Conservation (phyloP, 2,329 filamentous ascomycete species). For the Diaporthe citrichinensis region DNA sequence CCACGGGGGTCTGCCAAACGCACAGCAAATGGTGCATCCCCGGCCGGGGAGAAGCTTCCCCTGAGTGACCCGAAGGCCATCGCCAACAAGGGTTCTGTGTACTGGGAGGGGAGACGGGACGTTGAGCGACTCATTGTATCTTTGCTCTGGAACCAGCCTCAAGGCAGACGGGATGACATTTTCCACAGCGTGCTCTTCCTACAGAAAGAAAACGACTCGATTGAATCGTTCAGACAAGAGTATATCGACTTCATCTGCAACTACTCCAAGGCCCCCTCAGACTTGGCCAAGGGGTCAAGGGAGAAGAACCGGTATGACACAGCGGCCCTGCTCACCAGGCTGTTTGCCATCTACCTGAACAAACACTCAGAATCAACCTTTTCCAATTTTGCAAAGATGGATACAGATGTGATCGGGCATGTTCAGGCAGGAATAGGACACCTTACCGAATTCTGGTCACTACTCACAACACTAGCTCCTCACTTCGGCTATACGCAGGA, state of each 20-base stretch:
- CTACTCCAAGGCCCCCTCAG: not conserved
- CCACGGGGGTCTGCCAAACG: not conserved
- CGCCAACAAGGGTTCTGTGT: slow-evolving; percentile 26
- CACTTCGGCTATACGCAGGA: slow-evolving; percentile 18
- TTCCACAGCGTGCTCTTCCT: slow-evolving; percentile 23
- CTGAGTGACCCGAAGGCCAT: slow-evolving; percentile 37
- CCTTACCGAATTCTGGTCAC: slow-evolving; percentile 27
- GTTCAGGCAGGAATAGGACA: not conserved
- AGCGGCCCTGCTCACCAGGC: slow-evolving; percentile 13
- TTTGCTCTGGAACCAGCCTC: slow-evolving; percentile 33
- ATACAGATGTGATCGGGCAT: not conserved
- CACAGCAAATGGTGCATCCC: not conserved
- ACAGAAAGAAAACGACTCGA: slow-evolving; percentile 5
- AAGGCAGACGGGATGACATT: slow-evolving; percentile 20
- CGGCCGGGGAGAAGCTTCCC: slow-evolving; percentile 3
- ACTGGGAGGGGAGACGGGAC: slow-evolving; percentile 40
- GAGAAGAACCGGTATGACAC: slow-evolving; percentile 18
- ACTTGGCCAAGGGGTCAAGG: not conserved
- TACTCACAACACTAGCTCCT: slow-evolving; percentile 28
- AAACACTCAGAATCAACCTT: not conserved
- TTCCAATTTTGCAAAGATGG: slow-evolving; percentile 36
- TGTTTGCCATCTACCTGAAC: slow-evolving; percentile 35
- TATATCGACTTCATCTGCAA: slow-evolving; percentile 1
- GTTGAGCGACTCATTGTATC: slow-evolving; percentile 41
- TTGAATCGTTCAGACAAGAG: not conserved